phyloP scores from a whole-genome alignment of 164 flowering plant species.

The Paratinospora sagittata region DNA sequence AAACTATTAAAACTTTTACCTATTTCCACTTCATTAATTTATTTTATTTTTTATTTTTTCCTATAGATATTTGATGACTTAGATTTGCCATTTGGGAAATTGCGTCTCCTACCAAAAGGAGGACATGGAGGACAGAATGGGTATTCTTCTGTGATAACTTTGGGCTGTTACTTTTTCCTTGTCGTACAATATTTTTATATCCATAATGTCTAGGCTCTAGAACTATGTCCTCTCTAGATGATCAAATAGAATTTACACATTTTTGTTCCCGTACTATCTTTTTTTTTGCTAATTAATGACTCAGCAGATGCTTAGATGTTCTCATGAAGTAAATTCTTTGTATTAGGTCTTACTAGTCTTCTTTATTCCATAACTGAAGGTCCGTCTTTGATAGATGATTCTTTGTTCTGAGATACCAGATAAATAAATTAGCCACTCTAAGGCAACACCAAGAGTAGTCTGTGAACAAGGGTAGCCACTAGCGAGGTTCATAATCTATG shows the following conservation, averaged over 20 bases:
- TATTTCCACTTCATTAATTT: not conserved
- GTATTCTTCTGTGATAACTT: slow-evolving; percentile 28
- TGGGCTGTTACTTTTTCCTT: not conserved
- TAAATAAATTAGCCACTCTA: not conserved
- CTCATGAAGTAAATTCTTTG: not conserved
- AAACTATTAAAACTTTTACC: not conserved
- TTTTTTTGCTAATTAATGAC: not conserved
- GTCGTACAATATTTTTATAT: not conserved
- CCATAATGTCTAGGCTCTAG: no score
- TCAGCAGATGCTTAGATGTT: not conserved
- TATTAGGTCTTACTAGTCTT: not conserved
- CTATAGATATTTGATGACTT: slow-evolving; percentile 79
- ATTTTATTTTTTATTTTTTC: slow-evolving; percentile 8
- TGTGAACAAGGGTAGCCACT: not conserved
- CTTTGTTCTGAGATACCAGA: not conserved
- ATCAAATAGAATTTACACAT: no score
- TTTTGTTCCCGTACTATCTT: not conserved
- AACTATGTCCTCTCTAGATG: no score
- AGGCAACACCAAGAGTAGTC: not conserved
- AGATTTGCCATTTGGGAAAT: slow-evolving; percentile 85
- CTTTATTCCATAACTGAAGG: not conserved
- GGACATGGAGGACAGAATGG: slow-evolving; percentile 99
- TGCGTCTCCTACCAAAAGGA: slow-evolving; percentile 84
- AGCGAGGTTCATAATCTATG: not conserved
- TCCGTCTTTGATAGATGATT: not conserved